A percentile compares a stretch with the other conserved stretches of the same genome.
Conservation (phyloP, 352 stramenopile species). For the Pythium aphanidermatum region DNA sequence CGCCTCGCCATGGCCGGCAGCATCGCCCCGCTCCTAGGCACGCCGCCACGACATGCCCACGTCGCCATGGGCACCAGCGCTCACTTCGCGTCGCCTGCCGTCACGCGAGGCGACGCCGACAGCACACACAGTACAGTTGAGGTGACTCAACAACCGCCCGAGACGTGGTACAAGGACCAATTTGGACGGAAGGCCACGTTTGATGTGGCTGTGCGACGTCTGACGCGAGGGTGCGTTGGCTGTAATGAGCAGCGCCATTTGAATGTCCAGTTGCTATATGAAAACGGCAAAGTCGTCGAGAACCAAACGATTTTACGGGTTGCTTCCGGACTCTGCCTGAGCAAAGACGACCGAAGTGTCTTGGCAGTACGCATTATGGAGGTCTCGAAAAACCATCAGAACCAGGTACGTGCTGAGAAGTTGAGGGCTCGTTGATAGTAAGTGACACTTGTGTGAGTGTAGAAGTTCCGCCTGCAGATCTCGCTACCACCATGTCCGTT, state of each 20-base stretch:
- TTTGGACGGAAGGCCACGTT: constrained; percentile 74
- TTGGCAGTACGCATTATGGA: constrained; percentile 68
- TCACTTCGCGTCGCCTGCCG: not conserved
- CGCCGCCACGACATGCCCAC: constrained; percentile 8
- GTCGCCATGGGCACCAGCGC: not conserved
- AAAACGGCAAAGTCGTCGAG: constrained; percentile 68
- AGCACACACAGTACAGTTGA: constrained; percentile 28
- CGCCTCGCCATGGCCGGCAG: not conserved
- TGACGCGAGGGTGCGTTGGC: constrained; percentile 23
- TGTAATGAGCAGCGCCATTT: constrained; percentile 52
- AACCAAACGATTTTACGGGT: constrained; percentile 72
- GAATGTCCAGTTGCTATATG: constrained; percentile 60
- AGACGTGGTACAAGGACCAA: constrained; percentile 78
- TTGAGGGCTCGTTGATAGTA: not conserved
- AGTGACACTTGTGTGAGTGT: constrained; percentile 1
- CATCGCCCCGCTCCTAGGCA: not conserved
- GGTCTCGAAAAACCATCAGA: constrained; percentile 81
- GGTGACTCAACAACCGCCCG: constrained; percentile 51
- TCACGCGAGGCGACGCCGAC: not conserved
- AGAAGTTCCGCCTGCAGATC: constrained; percentile 62
- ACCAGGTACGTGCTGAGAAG: constrained; percentile 38
- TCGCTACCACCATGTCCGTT: constrained; percentile 34
- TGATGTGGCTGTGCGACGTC: constrained; percentile 34
- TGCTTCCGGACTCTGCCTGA: constrained; percentile 51
- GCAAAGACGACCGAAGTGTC: constrained; percentile 41